Evolutionary conservation across 2,329 filamentous ascomycete species (phyloP).

Genomic region (Botrytis medusae): DNA sequence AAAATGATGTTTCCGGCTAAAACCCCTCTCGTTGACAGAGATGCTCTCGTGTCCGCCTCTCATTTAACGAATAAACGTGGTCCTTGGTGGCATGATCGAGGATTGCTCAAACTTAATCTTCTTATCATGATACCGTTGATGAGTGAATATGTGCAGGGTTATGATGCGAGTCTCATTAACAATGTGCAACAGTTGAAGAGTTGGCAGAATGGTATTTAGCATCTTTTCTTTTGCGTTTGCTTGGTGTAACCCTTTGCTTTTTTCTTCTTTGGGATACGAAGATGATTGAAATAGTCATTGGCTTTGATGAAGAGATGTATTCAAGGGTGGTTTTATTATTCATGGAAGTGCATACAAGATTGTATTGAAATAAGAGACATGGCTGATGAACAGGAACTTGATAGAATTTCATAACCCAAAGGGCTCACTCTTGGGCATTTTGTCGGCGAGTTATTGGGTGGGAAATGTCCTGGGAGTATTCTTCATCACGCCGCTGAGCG

Average conservation of each 20-base stretch:
- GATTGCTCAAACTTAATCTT: conserved; percentile 24
- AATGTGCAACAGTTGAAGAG: conserved; percentile 28
- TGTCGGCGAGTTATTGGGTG: conserved; percentile 29
- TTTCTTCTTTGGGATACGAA: not conserved
- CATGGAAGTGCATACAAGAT: accelerated
- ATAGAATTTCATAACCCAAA: conserved; percentile 27
- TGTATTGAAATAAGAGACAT: not conserved
- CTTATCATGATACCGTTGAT: conserved; percentile 29
- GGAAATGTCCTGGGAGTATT: conserved; percentile 29
- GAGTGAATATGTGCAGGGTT: conserved; percentile 32
- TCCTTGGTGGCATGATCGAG: conserved; percentile 28
- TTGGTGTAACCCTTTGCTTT: not conserved
- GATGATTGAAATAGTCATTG: not conserved
- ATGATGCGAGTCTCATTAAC: conserved; percentile 27
- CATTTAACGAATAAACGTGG: conserved; percentile 27
- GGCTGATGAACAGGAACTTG: not conserved
- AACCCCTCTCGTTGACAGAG: conserved; percentile 1
- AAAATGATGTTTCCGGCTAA: conserved; percentile 4
- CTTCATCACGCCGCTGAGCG: conserved; percentile 26
- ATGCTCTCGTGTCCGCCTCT: not conserved
- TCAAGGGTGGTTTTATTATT: not conserved
- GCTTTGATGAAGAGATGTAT: too few relatives aligned
- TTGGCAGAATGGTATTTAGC: conserved; percentile 26
- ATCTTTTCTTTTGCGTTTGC: not conserved
- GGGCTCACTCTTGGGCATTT: conserved; percentile 25